A percentile compares a stretch with the other conserved stretches of the same genome.
phyloP scores from a whole-genome alignment of 2,329 filamentous ascomycete genomes.

The Akanthomyces muscarius region DNA sequence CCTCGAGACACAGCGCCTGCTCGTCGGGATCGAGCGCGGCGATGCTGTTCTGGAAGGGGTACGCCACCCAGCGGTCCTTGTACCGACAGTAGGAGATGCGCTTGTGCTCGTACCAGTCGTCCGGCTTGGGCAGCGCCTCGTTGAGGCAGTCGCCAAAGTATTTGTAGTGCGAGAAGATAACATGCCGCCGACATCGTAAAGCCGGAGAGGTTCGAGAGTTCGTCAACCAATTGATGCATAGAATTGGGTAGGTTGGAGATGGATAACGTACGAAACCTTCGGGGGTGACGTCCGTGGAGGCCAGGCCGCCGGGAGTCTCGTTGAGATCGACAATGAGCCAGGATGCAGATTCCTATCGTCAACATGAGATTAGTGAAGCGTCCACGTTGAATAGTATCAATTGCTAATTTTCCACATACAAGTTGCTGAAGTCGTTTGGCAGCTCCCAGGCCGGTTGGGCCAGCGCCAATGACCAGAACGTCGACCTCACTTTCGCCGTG shows the following conservation, averaged over 20 bases:
- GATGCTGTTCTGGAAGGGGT: slow-evolving; percentile 97
- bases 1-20: slow-evolving; percentile 81
- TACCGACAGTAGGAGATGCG: slow-evolving; percentile 92
- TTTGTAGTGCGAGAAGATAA: slow-evolving; percentile 97
- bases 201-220: slow-evolving; percentile 41
- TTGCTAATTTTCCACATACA: neutral
- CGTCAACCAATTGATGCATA: neutral
- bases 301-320: slow-evolving; percentile 81
- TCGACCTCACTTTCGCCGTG: neutral
- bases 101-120: slow-evolving; percentile 88
- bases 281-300: slow-evolving; percentile 82
- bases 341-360: slow-evolving; percentile 66
- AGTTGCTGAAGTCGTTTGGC: slow-evolving; percentile 15
- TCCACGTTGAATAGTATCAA: too few species aligned
- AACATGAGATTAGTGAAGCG: neutral
- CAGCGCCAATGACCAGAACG: neutral
- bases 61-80: slow-evolving; percentile 86
- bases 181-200: slow-evolving; percentile 91
- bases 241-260: neutral
- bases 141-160: slow-evolving; percentile 92
- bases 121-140: neutral
- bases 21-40: slow-evolving; percentile 90
- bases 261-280: slow-evolving; percentile 78
- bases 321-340: slow-evolving; percentile 89
- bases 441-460: slow-evolving; percentile 10